A percentile compares a stretch with the other conserved stretches of the same genome.
phyloP scores from a whole-genome alignment of 108 stramenopile genomes.

The Skeletonema potamos region DNA sequence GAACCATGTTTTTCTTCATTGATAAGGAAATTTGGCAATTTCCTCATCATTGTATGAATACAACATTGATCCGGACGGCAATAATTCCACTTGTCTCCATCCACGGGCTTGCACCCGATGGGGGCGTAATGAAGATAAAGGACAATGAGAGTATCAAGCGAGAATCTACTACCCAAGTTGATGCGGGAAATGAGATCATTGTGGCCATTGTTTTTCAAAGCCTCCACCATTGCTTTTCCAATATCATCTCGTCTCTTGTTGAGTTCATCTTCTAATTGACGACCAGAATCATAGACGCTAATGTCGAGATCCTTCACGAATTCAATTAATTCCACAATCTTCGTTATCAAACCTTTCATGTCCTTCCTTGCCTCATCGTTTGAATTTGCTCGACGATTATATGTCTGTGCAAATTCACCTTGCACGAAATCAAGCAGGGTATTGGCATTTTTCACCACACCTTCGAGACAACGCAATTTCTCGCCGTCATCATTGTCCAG shows the following conservation, averaged over 20 bases:
- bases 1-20: not conserved
- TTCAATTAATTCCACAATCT: not conserved
- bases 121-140: not conserved
- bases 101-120: not conserved
- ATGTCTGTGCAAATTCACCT: too few species aligned
- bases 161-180: not conserved
- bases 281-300: not conserved
- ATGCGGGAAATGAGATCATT: not conserved
- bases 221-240: not conserved
- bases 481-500: too few species aligned
- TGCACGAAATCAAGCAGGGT: too few species aligned
- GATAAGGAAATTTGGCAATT: not conserved
- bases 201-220: not conserved
- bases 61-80: not conserved
- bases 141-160: not conserved
- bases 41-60: not conserved
- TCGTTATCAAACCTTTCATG: too few species aligned
- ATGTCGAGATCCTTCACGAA: not conserved
- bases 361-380: too few species aligned
- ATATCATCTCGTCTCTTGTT: not conserved
- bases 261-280: not conserved
- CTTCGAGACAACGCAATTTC: too few species aligned
- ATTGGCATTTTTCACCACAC: too few species aligned
- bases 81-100: not conserved
- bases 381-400: too few species aligned